Evolutionary conservation across 2,329 filamentous ascomycete genomes (phyloP).

Genomic region (Celoporthe dispersa): DNA sequence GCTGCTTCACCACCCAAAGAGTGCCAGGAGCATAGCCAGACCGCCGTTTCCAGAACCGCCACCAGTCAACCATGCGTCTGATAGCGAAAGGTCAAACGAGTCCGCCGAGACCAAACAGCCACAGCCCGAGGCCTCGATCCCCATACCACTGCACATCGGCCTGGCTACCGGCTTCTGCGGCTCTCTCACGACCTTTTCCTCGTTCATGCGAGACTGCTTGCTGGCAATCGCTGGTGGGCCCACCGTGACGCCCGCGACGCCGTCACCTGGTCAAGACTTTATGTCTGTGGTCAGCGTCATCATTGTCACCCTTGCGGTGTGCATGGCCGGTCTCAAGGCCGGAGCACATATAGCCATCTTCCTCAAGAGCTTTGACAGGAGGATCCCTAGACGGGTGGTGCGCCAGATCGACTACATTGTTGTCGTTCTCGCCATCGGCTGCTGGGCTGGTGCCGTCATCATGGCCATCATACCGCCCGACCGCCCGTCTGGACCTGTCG

Average conservation of each 20-base stretch:
- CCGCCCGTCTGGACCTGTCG: constrained; percentile 25
- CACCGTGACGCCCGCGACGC: constrained; percentile 46
- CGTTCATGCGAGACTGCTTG: constrained; percentile 69
- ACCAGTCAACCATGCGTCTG: not conserved
- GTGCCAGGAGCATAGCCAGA: constrained; percentile 3
- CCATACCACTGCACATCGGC: constrained; percentile 71
- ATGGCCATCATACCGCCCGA: constrained; percentile 64
- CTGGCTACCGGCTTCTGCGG: constrained; percentile 75
- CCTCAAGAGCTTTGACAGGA: constrained; percentile 51
- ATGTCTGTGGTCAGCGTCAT: constrained; percentile 65
- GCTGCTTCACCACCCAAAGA: constrained; percentile 26
- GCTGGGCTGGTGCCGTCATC: constrained; percentile 66
- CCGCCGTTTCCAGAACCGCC: not conserved
- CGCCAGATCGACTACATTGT: not conserved
- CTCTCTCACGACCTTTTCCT: constrained; percentile 72
- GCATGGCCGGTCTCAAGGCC: constrained; percentile 58
- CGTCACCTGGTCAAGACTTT: constrained; percentile 60
- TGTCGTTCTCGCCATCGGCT: constrained; percentile 39
- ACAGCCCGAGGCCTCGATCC: constrained; percentile 35
- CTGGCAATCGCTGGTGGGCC: constrained; percentile 66
- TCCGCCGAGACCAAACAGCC: not conserved
- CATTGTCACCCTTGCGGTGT: constrained; percentile 60
- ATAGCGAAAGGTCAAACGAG: not conserved
- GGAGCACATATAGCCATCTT: constrained; percentile 65
- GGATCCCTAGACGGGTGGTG: constrained; percentile 2